Conservation (phyloP, 768 basidiomycete species). For the Psilocybe azurescens region DNA sequence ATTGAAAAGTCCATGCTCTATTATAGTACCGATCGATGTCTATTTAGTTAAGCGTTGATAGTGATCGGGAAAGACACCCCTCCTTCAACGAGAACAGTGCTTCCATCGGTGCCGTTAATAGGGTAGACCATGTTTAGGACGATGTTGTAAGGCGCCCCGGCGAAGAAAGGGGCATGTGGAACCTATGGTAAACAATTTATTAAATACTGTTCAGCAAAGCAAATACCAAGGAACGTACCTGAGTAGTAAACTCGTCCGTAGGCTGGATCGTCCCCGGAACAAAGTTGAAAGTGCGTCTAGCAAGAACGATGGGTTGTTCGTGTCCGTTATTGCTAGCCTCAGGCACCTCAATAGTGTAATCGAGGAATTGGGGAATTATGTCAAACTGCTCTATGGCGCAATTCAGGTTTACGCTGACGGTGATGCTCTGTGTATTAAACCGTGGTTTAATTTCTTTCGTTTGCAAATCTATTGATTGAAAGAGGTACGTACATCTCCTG, state of each 20-base stretch:
- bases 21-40: too few species aligned
- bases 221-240: background rate
- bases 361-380: constrained; percentile 9
- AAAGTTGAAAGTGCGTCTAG: background rate
- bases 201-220: background rate
- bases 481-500: constrained; percentile 12
- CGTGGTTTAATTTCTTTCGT: background rate
- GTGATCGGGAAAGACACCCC: too few species aligned
- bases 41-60: too few species aligned
- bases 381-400: constrained; percentile 7
- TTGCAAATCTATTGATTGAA: background rate
- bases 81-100: too few species aligned
- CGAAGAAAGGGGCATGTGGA: too few species aligned
- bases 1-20: too few species aligned
- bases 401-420: constrained; percentile 11
- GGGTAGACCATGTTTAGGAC: too few species aligned
- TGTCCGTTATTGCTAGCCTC: constrained; percentile 9
- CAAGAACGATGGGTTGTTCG: constrained; percentile 12
- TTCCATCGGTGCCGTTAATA: too few species aligned
- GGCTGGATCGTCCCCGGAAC: background rate
- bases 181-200: background rate
- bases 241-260: background rate
- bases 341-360: constrained; percentile 13
- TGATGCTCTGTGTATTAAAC: background rate
- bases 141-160: too few species aligned